These are phyloP conservation scores for Psophocarpus tetragonolobus DNA, from an alignment of 306 rosid genomes.

Conservation along the genomic window DNA sequence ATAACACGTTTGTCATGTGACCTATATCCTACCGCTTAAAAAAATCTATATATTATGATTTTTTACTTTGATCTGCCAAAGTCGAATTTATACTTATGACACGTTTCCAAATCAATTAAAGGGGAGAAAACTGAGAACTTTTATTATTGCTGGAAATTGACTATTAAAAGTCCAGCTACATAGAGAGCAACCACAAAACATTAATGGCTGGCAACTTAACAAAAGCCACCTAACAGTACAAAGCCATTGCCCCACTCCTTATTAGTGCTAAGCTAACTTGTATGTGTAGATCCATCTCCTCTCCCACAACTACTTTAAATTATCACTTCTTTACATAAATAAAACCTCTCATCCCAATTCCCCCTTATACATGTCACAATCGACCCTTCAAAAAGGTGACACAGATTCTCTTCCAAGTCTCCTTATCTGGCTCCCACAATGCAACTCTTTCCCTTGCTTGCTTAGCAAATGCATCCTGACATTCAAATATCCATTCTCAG, in stretches of 20 bases:
- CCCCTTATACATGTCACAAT: slow-evolving; percentile 35
- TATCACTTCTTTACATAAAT: neutral
- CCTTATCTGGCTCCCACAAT: slow-evolving; percentile 65
- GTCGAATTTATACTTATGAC: too few species aligned
- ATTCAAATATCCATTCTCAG: neutral
- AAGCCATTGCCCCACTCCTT: neutral
- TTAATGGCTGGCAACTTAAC: neutral
- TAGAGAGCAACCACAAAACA: neutral
- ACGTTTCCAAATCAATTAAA: neutral
- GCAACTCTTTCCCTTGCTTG: slow-evolving; percentile 55
- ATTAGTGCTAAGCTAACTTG: neutral
- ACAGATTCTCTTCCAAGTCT: slow-evolving; percentile 80
- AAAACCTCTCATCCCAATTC: neutral
- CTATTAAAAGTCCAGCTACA: neutral
- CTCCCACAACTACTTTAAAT: neutral
- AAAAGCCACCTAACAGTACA: neutral
- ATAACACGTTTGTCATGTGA: neutral
- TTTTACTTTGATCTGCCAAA: neutral
- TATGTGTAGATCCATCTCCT: neutral
- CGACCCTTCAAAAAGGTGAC: slow-evolving; percentile 67
- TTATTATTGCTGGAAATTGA: neutral
- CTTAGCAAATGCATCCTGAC: slow-evolving; percentile 50
- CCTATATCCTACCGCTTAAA: too few species aligned
- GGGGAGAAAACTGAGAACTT: neutral
- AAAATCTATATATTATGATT: neutral